Evolutionary conservation across 1,139 yeast species (phyloP), one percentile per base, ranked within the genome.

Genomic region (Kodamaea arcana): DNA sequence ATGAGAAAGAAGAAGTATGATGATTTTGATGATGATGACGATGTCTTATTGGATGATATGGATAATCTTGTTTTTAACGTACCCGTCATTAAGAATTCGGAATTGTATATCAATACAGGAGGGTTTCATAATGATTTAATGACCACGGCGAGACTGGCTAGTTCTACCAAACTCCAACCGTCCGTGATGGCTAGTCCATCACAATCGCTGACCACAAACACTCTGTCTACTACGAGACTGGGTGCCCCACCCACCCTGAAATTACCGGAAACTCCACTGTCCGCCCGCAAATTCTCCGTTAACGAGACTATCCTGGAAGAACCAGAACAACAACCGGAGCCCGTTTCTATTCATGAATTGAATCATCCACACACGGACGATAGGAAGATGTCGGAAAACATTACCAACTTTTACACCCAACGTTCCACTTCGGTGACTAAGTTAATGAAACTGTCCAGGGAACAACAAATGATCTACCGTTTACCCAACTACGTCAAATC

Each of bases 1-100:
- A 51, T 60, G 33, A 56, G 74, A 16, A 69, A 69, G 46, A 60
- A 69, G 43, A 51, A 56, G 31, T 69, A 68, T 43, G 75, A 69
- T 37, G 73, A 68, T 26, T 25, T 25, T 15, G 60, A 64, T 43
- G 69, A 66, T 34, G 58, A 60, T 41, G 75, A 69, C 38, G 71
- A 65, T 32, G 60, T 68, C 14, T 45, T 65, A 27, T 50, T 60
- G 12, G 60, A 61, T 43, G 72, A 67, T 41, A 49, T 65, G 36
- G 69, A 65, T 36, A 16, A 10, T 11, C 23, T 27, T 16, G 65
- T 68, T 5, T 69, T 69, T 44, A 70, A 70, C 41, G 75, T 70
- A 12, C 75, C 75, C 1, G 38, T 69, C 10, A 62, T 69, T 24
- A 59, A 60, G 39, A 63, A 58, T 44, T 58, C 60, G 32, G 69